Evolutionary conservation across 192 early-diverging fungal species (phyloP).

Genomic region (Dispira parvispora): DNA sequence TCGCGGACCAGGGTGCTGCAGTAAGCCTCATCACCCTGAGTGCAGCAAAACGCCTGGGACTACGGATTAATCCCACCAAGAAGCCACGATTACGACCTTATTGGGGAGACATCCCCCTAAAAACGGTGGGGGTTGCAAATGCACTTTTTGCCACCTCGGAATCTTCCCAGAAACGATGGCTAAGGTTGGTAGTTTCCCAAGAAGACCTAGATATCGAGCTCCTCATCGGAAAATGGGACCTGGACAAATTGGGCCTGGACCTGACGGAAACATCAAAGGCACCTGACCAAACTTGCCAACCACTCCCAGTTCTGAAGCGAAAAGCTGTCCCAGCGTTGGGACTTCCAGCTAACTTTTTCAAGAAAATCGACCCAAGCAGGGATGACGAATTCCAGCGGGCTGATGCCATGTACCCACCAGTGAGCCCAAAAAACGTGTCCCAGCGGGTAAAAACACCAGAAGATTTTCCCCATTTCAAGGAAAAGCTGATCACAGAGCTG

Average conservation of each 20-base stretch:
- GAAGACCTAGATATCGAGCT: background rate
- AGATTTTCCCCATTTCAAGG: no score
- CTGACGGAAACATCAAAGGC: background rate
- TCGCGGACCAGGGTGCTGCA: slow-evolving; percentile 2
- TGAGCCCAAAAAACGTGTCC: background rate
- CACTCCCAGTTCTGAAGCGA: background rate
- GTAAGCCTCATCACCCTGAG: background rate
- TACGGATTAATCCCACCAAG: background rate
- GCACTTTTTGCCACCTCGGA: background rate
- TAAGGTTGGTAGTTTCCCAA: background rate
- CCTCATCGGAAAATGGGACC: background rate
- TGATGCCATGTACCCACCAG: background rate
- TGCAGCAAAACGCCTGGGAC: background rate
- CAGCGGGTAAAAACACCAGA: background rate
- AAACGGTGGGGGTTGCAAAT: background rate
- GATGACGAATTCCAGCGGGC: background rate
- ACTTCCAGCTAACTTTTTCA: background rate
- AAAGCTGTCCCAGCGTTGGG: background rate
- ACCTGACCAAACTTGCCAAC: background rate
- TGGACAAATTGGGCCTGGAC: background rate
- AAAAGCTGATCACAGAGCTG: background rate
- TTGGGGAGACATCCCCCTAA: background rate
- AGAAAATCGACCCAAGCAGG: background rate
- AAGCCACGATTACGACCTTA: background rate
- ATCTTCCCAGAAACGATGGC: background rate